Evolutionary conservation across 73 alveolate species (phyloP).

Genomic region (Symbiodinium natans): DNA sequence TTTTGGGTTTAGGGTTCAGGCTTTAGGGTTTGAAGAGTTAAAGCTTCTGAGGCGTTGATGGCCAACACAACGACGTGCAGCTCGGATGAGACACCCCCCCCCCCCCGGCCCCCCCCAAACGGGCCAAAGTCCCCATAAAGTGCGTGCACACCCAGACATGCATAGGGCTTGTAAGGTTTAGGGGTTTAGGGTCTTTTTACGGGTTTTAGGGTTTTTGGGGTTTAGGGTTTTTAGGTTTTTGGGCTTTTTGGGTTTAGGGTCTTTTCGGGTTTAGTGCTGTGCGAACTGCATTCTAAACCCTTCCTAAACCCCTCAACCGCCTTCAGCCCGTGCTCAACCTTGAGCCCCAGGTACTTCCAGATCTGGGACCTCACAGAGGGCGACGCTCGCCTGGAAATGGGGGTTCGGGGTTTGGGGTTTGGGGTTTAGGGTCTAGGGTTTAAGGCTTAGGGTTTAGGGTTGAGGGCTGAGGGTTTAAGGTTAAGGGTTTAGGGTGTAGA

Average conservation of each 20-base stretch:
- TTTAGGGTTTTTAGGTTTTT: background rate
- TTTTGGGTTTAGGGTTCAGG: no score
- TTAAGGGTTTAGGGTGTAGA: no score
- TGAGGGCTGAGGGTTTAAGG: no score
- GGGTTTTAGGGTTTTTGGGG: background rate
- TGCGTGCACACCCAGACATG: no score
- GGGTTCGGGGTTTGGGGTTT: no score
- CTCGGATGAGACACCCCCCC: background rate
- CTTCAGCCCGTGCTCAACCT: background rate
- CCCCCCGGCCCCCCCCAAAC: background rate
- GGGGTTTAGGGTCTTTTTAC: no score
- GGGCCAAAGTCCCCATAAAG: no score
- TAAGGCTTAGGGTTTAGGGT: no score
- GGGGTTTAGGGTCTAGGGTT: no score
- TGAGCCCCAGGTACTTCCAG: slow-evolving; percentile 62
- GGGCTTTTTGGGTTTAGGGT: background rate
- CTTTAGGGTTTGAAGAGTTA: background rate
- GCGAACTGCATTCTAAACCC: no score
- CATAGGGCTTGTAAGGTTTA: no score
- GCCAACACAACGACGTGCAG: slow-evolving; percentile 69
- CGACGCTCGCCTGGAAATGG: background rate
- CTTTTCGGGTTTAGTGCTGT: background rate
- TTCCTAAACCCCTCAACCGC: no score
- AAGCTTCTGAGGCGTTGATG: slow-evolving; percentile 25
- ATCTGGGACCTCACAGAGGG: slow-evolving; percentile 51